Percentiles rank a stretch among this genome's conserved stretches.
These are phyloP conservation scores for Conringia planisiliqua DNA, from an alignment of 345 rosid species.

Conservation along the genomic window DNA sequence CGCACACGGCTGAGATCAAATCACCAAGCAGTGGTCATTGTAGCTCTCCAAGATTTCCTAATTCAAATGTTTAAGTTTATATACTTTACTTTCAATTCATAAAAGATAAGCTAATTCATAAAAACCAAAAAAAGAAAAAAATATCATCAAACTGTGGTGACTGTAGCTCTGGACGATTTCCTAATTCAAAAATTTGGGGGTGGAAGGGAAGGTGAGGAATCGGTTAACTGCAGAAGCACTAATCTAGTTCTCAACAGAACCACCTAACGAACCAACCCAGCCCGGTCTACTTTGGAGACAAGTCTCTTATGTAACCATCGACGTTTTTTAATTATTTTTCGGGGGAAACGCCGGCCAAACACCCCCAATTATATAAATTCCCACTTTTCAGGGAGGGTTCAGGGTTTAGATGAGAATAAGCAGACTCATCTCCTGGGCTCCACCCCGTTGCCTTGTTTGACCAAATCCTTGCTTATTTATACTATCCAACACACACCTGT, in stretches of 20 bases:
- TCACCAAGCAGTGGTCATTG: too few species aligned
- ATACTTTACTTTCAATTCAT: too few species aligned
- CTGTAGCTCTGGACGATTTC: too few species aligned
- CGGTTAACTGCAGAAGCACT: slow-evolving; percentile 21
- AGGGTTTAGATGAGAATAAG: slow-evolving; percentile 16
- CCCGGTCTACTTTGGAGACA: background rate
- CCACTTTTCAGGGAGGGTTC: background rate
- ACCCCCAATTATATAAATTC: background rate
- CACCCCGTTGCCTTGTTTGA: background rate
- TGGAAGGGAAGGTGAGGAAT: slow-evolving; percentile 28
- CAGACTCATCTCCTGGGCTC: slow-evolving; percentile 6
- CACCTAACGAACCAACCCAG: slow-evolving; percentile 26
- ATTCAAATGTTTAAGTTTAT: too few species aligned
- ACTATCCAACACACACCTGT: background rate
- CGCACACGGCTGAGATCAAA: too few species aligned
- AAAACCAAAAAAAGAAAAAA: too few species aligned
- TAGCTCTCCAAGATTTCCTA: too few species aligned
- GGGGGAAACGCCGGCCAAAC: slow-evolving; percentile 30
- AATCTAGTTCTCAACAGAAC: background rate
- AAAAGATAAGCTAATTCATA: too few species aligned
- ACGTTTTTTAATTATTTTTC: slow-evolving; percentile 9
- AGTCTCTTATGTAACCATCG: slow-evolving; percentile 1
- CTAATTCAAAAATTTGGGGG: background rate
- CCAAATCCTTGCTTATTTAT: background rate
- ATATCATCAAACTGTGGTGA: too few species aligned